These are phyloP conservation scores for Quercus gilva DNA, from an alignment of 306 rosid genomes.

Conservation along the genomic window DNA sequence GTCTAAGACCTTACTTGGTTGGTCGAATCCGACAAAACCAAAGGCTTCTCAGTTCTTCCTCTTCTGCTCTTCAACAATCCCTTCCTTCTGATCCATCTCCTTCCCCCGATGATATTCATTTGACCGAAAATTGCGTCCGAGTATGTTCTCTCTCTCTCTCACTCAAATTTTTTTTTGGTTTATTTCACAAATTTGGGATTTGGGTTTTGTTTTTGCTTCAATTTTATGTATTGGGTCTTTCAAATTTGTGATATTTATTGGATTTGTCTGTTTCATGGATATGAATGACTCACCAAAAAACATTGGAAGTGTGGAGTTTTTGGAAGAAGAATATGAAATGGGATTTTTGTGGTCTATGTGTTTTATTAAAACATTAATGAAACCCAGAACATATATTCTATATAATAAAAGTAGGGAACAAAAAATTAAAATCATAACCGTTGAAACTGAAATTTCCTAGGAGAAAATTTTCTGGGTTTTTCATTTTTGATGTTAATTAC, in stretches of 20 bases:
- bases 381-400: neutral
- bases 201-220: neutral
- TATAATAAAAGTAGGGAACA: neutral
- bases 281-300: neutral
- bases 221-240: neutral
- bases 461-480: neutral
- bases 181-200: neutral
- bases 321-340: neutral
- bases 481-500: neutral
- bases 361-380: neutral
- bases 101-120: slow-evolving; percentile 42
- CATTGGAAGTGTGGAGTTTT: neutral
- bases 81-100: slow-evolving; percentile 36
- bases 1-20: slow-evolving; percentile 41
- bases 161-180: neutral
- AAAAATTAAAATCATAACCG: no score
- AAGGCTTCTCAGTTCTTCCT: slow-evolving; percentile 44
- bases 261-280: neutral
- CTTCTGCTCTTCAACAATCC: slow-evolving; percentile 50
- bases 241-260: neutral
- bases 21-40: slow-evolving; percentile 55
- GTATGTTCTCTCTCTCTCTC: slow-evolving; percentile 32
- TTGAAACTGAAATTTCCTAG: neutral
- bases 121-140: slow-evolving; percentile 69
- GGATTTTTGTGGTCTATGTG: neutral